phyloP scores from a whole-genome alignment of 805 yeast genomes.

The Wickerhamiella australiensis region DNA sequence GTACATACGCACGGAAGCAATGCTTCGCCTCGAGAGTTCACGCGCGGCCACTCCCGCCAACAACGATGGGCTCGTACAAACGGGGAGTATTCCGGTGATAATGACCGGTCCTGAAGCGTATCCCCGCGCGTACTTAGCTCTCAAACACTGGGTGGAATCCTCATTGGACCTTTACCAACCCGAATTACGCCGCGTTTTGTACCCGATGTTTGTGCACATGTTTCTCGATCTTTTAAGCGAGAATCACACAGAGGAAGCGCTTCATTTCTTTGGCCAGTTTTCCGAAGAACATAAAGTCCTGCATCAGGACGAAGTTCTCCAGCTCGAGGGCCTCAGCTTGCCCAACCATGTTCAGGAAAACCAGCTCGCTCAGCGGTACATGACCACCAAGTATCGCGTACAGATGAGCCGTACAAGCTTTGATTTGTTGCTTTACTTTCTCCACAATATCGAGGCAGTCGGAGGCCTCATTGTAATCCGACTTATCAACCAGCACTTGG shows the following conservation, averaged over 20 bases:
- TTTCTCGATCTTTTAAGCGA: constrained; percentile 67
- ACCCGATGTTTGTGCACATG: constrained; percentile 87
- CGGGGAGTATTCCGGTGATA: constrained; percentile 18
- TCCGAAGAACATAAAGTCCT: constrained; percentile 57
- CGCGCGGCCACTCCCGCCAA: constrained; percentile 22
- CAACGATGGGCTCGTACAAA: constrained; percentile 27
- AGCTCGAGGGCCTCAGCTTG: constrained; percentile 60
- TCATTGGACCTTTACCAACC: constrained; percentile 84
- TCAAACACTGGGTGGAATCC: constrained; percentile 80
- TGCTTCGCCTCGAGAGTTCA: constrained; percentile 66
- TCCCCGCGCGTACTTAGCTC: constrained; percentile 65
- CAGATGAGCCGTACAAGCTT: constrained; percentile 73
- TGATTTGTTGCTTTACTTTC: constrained; percentile 68
- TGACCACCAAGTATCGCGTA: constrained; percentile 59
- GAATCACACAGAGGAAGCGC: constrained; percentile 44
- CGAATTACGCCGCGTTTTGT: constrained; percentile 69
- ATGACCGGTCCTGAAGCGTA: constrained; percentile 50
- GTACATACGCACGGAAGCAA: constrained; percentile 85
- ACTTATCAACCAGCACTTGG: constrained; percentile 72
- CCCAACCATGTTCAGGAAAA: constrained; percentile 76
- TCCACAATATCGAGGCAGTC: constrained; percentile 82
- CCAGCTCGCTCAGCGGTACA: constrained; percentile 63
- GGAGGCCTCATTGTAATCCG: constrained; percentile 86
- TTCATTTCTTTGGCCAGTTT: constrained; percentile 63
- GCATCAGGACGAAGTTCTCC: constrained; percentile 66